Conservation (phyloP, 164 flowering plant species). For the Euptelea pleiosperma region DNA sequence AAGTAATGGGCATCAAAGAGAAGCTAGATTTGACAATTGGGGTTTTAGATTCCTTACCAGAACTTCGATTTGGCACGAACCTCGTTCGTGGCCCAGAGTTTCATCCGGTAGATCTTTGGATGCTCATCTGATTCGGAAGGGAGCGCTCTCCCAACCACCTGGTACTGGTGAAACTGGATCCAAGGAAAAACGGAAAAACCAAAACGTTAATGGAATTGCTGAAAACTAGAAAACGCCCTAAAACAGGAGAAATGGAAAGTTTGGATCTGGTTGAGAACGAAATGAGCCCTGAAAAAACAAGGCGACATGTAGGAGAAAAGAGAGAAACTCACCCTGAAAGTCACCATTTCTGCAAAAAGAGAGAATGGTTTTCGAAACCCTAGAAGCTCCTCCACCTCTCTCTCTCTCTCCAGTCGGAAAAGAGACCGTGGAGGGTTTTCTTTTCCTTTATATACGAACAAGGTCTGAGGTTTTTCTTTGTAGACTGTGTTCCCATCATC, state of each 20-base stretch:
- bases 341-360: slow-evolving; percentile 33
- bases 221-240: too few relatives aligned
- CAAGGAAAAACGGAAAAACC: slow-evolving; percentile 3
- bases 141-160: slow-evolving; percentile 84
- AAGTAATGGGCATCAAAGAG: background rate
- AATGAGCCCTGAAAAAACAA: background rate
- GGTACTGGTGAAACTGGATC: slow-evolving; percentile 81
- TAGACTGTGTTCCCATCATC: too few relatives aligned
- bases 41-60: slow-evolving; percentile 39
- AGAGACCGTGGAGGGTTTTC: too few relatives aligned
- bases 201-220: background rate
- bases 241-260: background rate
- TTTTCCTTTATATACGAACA: too few relatives aligned
- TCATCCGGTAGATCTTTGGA: slow-evolving; percentile 89
- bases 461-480: too few relatives aligned
- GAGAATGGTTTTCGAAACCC: background rate
- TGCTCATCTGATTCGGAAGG: slow-evolving; percentile 69
- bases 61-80: slow-evolving; percentile 88
- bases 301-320: background rate
- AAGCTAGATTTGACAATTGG: background rate
- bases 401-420: too few relatives aligned
- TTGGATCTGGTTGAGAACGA: background rate
- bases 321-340: slow-evolving; percentile 36
- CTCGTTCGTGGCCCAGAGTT: slow-evolving; percentile 86
- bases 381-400: background rate